Conservation (phyloP, 352 stramenopile species). For the Pythium utonaiense region DNA sequence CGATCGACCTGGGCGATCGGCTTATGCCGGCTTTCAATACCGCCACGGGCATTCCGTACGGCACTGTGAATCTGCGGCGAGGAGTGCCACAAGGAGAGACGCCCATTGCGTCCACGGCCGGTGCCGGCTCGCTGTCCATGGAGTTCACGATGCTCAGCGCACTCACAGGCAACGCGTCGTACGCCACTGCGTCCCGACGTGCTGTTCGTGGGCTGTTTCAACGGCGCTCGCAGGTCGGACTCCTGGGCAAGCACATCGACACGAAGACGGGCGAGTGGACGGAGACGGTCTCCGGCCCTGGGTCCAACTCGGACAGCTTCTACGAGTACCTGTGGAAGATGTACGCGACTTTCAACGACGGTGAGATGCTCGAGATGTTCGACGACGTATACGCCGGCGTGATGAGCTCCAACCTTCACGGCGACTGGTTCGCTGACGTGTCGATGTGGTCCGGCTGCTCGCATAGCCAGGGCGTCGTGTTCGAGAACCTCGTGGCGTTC, state of each 20-base stretch:
- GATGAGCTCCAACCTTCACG: constrained; percentile 65
- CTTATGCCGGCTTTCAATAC: constrained; percentile 97
- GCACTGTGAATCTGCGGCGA: constrained; percentile 93
- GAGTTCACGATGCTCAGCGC: constrained; percentile 97
- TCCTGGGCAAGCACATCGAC: constrained; percentile 97
- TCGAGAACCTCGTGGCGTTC: constrained; percentile 93
- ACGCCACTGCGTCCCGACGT: constrained; percentile 53
- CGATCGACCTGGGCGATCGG: constrained; percentile 93
- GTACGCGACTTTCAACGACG: constrained; percentile 93
- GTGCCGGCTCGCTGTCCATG: constrained; percentile 93
- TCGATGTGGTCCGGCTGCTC: constrained; percentile 77
- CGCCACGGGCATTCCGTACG: constrained; percentile 94
- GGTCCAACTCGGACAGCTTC: constrained; percentile 96
- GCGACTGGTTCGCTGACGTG: constrained; percentile 85
- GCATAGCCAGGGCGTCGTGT: constrained; percentile 39
- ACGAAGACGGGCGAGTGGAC: constrained; percentile 85
- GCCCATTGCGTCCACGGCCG: constrained; percentile 93
- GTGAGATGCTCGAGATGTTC: constrained; percentile 92
- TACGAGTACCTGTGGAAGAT: constrained; percentile 99
- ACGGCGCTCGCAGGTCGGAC: constrained; percentile 66
- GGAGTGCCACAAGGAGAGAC: constrained; percentile 92
- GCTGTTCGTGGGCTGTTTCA: constrained; percentile 79
- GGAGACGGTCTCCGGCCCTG: constrained; percentile 74
- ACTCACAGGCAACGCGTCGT: constrained; percentile 64
- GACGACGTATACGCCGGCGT: constrained; percentile 64